Evolutionary conservation across 805 yeast species (phyloP), one percentile per base, ranked within the genome.

Genomic region (Suhomyces canberraensis): DNA sequence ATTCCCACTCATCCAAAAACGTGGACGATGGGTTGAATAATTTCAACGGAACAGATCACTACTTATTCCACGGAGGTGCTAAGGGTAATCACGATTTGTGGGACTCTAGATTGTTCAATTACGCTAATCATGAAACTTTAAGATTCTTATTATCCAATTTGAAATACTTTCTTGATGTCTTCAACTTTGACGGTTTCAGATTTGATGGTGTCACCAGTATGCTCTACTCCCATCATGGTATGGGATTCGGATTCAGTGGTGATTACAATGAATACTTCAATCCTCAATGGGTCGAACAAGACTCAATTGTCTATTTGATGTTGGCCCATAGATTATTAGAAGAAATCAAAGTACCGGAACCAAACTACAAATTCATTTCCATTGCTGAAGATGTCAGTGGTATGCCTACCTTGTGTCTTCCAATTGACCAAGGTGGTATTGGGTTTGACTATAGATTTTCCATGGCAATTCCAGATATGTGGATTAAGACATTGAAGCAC

Each of bases 401-500:
- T 8, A 91, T 91, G 83, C 98, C 98, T 22, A 89, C 97, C 1
- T 66, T 93, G 39, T 91, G 98, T 60, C 61, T 85, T 38, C 81
- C 93, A 4, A 72, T 86, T 34, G 35, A 48, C 0, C 56, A 67
- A 16, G 98, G 98, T 33, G 98, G 98, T 39, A 81, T 84, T 43
- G 98, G 97, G 0, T 91, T 91, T 53, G 93, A 90, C 58, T 91
- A 91, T 60, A 73, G 98, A 45, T 71, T 91, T 36, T 93, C 95
- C 2, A 91, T 91, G 98, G 97, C 98, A 1, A 71, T 91, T 41
- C 98, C 98, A 3, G 98, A 91, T 60, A 91, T 91, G 98, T 91
- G 98, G 98, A 91, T 91, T 66, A 93, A 93, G 60, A 61, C 89
- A 32, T 65, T 91, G 49, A 91, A 93, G 57, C 97, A 90, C 56